Percentiles rank a stretch among this genome's conserved stretches.
Conservation (phyloP, 2,329 filamentous ascomycete species). For the Penicillium sp. region DNA sequence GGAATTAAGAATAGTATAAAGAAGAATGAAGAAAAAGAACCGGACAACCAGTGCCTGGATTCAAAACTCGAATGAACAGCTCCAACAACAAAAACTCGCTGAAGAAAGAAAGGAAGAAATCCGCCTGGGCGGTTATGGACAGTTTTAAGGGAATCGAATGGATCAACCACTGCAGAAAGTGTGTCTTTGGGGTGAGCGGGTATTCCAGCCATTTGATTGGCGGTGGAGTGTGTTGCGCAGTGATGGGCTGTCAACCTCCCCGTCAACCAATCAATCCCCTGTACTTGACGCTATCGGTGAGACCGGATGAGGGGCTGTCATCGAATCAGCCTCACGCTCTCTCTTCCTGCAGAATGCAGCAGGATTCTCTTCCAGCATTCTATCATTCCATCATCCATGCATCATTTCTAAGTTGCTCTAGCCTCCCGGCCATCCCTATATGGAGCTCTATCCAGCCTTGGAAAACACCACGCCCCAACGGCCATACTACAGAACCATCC, state of each 20-base stretch:
- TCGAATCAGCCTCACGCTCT: background rate
- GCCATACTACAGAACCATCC: background rate
- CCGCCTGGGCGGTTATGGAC: constrained; percentile 21
- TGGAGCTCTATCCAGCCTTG: background rate
- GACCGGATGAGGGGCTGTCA: background rate
- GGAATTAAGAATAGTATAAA: constrained; percentile 29
- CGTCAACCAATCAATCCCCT: constrained; percentile 10
- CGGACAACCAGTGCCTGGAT: constrained; percentile 42
- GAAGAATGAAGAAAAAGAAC: constrained; percentile 45
- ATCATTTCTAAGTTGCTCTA: background rate
- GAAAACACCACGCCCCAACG: background rate
- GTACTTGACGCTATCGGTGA: constrained; percentile 21
- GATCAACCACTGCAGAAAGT: constrained; percentile 13
- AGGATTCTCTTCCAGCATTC: too few species aligned
- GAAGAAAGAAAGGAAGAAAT: constrained; percentile 52
- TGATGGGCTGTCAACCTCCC: constrained; percentile 4
- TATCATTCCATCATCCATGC: background rate
- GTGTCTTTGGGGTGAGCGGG: constrained; percentile 8
- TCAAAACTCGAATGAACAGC: constrained; percentile 48
- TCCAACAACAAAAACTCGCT: constrained; percentile 59
- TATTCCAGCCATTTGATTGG: constrained; percentile 8
- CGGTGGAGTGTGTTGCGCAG: background rate
- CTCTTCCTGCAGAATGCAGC: background rate
- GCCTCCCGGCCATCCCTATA: background rate
- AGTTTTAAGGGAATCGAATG: constrained; percentile 24